phyloP scores from a whole-genome alignment of 169 alveolate species.

The Eimeria sp. region DNA sequence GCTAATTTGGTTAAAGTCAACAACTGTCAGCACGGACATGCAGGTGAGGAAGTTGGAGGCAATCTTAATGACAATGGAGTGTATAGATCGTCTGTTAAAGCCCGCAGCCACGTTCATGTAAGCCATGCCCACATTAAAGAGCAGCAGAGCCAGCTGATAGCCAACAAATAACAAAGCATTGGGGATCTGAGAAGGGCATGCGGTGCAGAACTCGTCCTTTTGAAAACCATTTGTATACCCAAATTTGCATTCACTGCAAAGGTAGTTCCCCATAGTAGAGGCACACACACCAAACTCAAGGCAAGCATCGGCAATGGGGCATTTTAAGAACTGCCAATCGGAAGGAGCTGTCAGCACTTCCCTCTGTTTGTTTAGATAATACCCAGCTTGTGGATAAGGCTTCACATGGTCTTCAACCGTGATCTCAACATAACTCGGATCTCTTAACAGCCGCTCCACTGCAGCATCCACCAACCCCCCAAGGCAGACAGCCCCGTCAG shows the following conservation, averaged over 20 bases:
- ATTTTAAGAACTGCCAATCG: constrained; percentile 91
- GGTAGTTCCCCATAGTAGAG: constrained; percentile 89
- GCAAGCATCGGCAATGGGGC: constrained; percentile 92
- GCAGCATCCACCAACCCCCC: constrained; percentile 88
- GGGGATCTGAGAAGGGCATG: constrained; percentile 87
- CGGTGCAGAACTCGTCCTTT: constrained; percentile 87
- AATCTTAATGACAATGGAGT: constrained; percentile 92
- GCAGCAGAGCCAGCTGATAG: constrained; percentile 86
- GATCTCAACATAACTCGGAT: constrained; percentile 83
- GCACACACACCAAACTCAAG: constrained; percentile 89
- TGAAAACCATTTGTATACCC: constrained; percentile 91
- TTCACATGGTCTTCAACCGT: constrained; percentile 88
- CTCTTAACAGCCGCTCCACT: constrained; percentile 54
- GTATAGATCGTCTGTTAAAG: constrained; percentile 91
- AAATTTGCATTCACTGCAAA: constrained; percentile 91
- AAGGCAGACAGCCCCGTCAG: constrained; percentile 91
- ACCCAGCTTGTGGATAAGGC: constrained; percentile 90
- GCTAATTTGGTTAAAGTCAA: constrained; percentile 86
- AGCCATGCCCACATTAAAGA: constrained; percentile 91
- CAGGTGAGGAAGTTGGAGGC: constrained; percentile 91
- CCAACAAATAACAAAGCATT: constrained; percentile 84
- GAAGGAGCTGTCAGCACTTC: constrained; percentile 87
- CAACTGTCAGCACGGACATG: constrained; percentile 88
- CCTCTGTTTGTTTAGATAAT: constrained; percentile 88
- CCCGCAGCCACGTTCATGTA: constrained; percentile 93